phyloP scores from a whole-genome alignment of 23 red algal genomes.

The Rhodosorus marinus region DNA sequence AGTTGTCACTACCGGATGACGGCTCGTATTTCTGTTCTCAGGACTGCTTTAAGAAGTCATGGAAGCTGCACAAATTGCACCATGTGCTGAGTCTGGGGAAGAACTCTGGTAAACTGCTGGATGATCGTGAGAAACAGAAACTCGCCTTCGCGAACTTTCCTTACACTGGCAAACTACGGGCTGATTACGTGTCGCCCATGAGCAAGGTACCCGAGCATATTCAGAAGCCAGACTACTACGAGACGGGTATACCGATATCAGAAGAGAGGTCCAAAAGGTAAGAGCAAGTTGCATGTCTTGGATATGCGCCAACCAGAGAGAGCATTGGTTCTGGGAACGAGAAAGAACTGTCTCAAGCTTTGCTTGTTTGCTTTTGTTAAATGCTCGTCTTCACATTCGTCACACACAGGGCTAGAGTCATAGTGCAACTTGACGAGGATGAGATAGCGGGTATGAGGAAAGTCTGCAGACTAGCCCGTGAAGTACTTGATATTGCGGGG shows the following conservation, averaged over 20 bases:
- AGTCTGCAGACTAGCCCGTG: conserved; percentile 51
- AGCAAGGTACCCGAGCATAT: conserved; percentile 31
- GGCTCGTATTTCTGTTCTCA: conserved; percentile 59
- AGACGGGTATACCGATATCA: conserved; percentile 14
- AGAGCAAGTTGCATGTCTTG: too few species aligned
- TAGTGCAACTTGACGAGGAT: conserved; percentile 17
- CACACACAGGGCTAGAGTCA: not conserved
- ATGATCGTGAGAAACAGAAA: conserved; percentile 4
- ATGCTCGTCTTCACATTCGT: too few species aligned
- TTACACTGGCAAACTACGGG: conserved; percentile 56
- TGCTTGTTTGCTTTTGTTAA: too few species aligned
- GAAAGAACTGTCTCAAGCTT: too few species aligned
- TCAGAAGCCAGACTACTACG: conserved; percentile 36
- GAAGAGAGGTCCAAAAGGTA: conserved; percentile 54
- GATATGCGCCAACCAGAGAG: too few species aligned
- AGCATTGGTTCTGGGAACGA: too few species aligned
- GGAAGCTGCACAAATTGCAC: conserved; percentile 45
- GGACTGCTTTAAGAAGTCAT: conserved; percentile 40
- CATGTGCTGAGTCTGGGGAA: conserved; percentile 7
- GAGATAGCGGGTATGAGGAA: conserved; percentile 43
- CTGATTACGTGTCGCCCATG: conserved; percentile 13
- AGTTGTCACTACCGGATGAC: conserved; percentile 11
- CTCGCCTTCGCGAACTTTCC: conserved; percentile 10
- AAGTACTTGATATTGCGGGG: conserved; percentile 75
- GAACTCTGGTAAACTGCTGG: conserved; percentile 3